Percentiles rank a stretch among this genome's conserved stretches.
Evolutionary conservation across 2,329 filamentous ascomycete genomes (phyloP).

Genomic region (Chrysoporthe deuterocubensis): DNA sequence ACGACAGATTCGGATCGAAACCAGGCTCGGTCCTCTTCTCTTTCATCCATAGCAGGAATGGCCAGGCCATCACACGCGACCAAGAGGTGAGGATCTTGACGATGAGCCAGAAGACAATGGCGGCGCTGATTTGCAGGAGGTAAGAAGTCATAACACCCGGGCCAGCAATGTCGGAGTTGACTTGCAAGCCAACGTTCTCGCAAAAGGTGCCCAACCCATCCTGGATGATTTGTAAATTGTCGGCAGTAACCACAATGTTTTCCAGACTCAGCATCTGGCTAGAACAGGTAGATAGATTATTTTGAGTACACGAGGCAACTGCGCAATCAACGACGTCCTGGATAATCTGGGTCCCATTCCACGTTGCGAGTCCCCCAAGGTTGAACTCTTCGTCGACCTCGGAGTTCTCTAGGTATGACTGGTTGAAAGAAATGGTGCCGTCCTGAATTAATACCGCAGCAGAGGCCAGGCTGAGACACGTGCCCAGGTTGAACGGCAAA

Average conservation of each 20-base stretch:
- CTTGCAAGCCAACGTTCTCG: neutral
- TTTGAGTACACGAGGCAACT: conserved; percentile 8
- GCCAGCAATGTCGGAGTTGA: conserved; percentile 19
- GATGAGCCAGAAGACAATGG: conserved; percentile 15
- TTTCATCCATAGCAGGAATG: neutral
- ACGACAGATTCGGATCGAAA: conserved; percentile 9
- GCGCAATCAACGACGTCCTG: conserved; percentile 9
- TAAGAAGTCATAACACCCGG: conserved; percentile 21
- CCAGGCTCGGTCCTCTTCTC: neutral
- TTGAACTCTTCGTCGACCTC: neutral
- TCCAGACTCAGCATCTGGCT: neutral
- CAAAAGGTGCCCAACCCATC: neutral
- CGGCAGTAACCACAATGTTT: neutral
- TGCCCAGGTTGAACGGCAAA: conserved; percentile 15
- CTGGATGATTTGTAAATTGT: neutral
- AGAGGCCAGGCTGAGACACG: conserved; percentile 6
- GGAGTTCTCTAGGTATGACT: neutral
- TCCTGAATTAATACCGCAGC: conserved; percentile 16
- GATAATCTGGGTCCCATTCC: conserved; percentile 9
- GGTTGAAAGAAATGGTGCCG: neutral
- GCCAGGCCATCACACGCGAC: conserved; percentile 11
- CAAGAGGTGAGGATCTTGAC: conserved; percentile 7
- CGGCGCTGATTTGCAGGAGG: conserved; percentile 8
- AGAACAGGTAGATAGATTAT: conserved; percentile 8
- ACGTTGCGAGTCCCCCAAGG: conserved; percentile 11